Base-by-base conservation (phyloP, 2,329 filamentous ascomycete species). In the Fusarium austroafricanum region DNA sequence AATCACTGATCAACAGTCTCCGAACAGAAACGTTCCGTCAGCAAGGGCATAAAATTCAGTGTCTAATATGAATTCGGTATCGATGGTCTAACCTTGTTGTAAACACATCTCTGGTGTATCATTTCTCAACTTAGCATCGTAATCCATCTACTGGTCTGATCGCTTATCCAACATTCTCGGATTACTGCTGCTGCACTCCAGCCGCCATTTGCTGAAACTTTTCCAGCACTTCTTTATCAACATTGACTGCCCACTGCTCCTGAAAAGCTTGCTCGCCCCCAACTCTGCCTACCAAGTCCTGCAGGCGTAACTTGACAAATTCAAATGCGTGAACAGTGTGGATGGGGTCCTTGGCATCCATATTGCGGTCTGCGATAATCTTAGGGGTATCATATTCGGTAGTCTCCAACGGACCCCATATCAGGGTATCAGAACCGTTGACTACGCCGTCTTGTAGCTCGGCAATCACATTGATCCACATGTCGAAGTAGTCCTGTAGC, bases 381-480 rank as follows among this genome's bases (percentile, higher is more conserved):
- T 86, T 85, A 2, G 85, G 83, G 29, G 85, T 87, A 74, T 89
- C 86, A 74, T 83, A 89, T 67, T 88, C 84, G 7, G 77, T 80
- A 7, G 77, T 67, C 64, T 83, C 81, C 10, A 74, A 65, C 3
- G 79, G 74, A 2, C 71, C 75, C 80, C 83, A 83, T 14, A 89
- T 80, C n/a, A 87, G 79, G 53, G 79, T 82, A 73, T 89, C 87
- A 2, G 78, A 77, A 3, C 79, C 83, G 45, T 84, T 82, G 26
- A 83, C 82, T 39, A 83, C 82, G 23, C 87, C 87, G 44, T 90
- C 89, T 52, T 89, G 83, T 49, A 94, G 79, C 71, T 93, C 90
- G 2, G 80, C 80, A 29, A 94, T 81, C 2, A 92, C 85, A 66
- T 86, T 87, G 3, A 90, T 92, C 92, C 92, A 96, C 80, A 94